These are phyloP conservation scores for Retiboletus flavoniger DNA, from an alignment of 1,284 basidiomycete genomes.

Conservation along the genomic window DNA sequence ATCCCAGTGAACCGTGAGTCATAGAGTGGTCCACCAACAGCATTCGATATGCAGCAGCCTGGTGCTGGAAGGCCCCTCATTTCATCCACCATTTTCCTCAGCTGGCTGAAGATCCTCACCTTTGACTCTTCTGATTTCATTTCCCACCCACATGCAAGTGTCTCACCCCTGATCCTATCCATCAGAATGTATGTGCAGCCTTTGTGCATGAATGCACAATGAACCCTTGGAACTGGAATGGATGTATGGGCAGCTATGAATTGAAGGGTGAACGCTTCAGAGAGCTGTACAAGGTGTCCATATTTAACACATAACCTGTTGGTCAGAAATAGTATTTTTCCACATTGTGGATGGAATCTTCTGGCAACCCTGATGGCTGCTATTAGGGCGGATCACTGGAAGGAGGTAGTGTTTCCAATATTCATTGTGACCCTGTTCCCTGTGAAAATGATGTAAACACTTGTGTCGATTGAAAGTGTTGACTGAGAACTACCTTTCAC, in stretches of 20 bases:
- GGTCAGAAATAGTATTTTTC: not conserved
- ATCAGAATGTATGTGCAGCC: conserved; percentile 7
- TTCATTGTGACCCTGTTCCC: not conserved
- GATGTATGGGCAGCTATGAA: not conserved
- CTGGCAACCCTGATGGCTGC: not conserved
- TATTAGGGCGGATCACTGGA: not conserved
- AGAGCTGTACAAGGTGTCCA: not conserved
- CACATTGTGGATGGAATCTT: not conserved
- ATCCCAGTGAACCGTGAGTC: not conserved
- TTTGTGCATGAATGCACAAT: conserved; percentile 5
- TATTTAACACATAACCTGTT: not conserved
- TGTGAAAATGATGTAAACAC: too few species aligned
- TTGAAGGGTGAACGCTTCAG: not conserved
- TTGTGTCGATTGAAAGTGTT: too few species aligned
- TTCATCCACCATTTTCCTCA: conserved; percentile 4
- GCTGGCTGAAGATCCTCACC: not conserved
- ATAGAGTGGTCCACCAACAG: not conserved
- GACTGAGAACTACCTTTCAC: too few species aligned
- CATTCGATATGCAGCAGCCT: not conserved
- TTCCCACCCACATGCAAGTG: not conserved
- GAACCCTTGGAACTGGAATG: conserved; percentile 7
- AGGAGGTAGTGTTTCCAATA: not conserved
- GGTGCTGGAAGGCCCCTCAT: not conserved
- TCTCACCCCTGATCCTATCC: conserved; percentile 1
- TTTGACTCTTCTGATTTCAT: not conserved